Evolutionary conservation across 345 rosid genomes (phyloP).

Genomic region (Eucalyptus cloeziana): DNA sequence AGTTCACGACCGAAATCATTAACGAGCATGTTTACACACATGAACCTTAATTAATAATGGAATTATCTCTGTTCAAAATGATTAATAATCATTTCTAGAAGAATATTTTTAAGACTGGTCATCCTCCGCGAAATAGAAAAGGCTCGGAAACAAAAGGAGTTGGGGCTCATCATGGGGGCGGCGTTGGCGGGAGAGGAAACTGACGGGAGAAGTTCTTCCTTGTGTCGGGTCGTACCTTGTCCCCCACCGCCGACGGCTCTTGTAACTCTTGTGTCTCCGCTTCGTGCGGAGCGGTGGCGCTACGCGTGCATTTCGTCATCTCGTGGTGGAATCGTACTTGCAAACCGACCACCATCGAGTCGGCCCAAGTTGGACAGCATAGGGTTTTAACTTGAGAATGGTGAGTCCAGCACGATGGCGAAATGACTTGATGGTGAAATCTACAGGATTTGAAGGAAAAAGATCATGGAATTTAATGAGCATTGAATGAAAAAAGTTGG

Average conservation of each 20-base stretch:
- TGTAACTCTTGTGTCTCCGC: background rate
- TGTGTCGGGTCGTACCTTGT: background rate
- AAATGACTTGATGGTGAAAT: background rate
- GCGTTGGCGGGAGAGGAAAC: background rate
- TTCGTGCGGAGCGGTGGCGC: background rate
- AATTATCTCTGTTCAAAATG: background rate
- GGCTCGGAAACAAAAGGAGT: background rate
- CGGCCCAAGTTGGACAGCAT: too few relatives aligned
- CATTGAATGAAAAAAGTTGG: too few relatives aligned
- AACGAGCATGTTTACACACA: background rate
- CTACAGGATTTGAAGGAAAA: too few relatives aligned
- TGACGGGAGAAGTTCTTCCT: too few relatives aligned
- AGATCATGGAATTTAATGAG: too few relatives aligned
- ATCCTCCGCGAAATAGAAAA: background rate
- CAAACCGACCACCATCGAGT: too few relatives aligned
- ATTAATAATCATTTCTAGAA: background rate
- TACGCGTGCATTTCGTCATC: background rate
- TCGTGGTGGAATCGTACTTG: too few relatives aligned
- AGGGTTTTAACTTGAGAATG: background rate
- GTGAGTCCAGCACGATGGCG: background rate
- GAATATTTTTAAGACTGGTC: background rate
- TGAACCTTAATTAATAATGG: background rate
- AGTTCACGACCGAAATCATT: background rate
- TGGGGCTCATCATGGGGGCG: background rate
- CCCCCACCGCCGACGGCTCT: background rate